Evolutionary conservation across 306 rosid genomes (phyloP), one percentile per base, ranked within the genome.

Genomic region (Oemleria cerasiformis): DNA sequence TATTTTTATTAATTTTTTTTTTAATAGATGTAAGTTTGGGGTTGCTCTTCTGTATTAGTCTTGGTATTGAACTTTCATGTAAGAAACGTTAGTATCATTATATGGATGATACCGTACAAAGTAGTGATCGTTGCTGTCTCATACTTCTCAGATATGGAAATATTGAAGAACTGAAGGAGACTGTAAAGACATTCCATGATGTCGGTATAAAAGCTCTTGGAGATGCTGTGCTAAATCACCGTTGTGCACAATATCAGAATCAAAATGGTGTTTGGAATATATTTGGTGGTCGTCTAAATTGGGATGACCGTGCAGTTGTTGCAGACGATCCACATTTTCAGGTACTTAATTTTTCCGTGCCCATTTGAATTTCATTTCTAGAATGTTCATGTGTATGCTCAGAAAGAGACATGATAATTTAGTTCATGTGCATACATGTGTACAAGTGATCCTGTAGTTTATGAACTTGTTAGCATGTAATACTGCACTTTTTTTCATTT

Each of bases 301-400:
- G 99, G 99, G 99, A 95, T 70, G 97, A 81, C 42, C 96, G 96
- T n/a, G 99, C 99, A 13, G 39, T 95, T 75, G 97, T 95, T 63
- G 90, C 89, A 25, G 99, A 95, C 76, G 99, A 95, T 85, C 97
- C 97, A 43, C 99, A 95, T 86, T 95, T 95, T 85, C 97, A 95
- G 97, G 99, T 92, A 78, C 73, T 57, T 65, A 6, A 56, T 71
- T 44, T 70, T 36, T 34, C 63, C 2, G 15, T 61, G 45, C 25
- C 20, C 21, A 3, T 38, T 38, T 68, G 16, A 36, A 13, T 15
- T 19, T 40, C 20, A 13, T 49, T 34, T 40, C 59, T 50, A 49
- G n/a, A 49, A 17, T 8, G 8, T 17, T 49, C 72, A 49, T 50
- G 58, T 17, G 20, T 36, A 67, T 67, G 45, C 59, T 67, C 7